Percentiles rank a stretch among this genome's conserved stretches.
These are phyloP conservation scores for Chaetomium tenue DNA, from an alignment of 495 filamentous ascomycete species.

Conservation along the genomic window DNA sequence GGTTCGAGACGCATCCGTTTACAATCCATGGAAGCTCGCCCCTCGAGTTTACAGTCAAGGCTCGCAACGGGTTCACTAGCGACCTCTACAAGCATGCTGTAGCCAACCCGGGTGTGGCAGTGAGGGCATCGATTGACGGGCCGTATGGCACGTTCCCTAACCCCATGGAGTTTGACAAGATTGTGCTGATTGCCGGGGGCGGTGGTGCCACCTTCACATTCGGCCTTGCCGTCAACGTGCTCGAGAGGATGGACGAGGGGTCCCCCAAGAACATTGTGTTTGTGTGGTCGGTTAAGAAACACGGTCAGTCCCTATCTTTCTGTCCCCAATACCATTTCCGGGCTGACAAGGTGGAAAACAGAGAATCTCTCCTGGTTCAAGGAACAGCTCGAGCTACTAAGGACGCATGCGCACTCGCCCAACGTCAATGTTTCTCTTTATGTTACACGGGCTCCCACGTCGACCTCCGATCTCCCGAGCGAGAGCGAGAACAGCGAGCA, in stretches of 20 bases:
- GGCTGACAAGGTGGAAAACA: conserved; percentile 2
- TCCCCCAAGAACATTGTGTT: conserved; percentile 51
- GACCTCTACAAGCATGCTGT: conserved; percentile 53
- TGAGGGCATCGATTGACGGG: conserved; percentile 56
- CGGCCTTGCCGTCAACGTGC: conserved; percentile 51
- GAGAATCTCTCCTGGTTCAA: conserved; percentile 52
- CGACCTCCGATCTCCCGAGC: conserved; percentile 9
- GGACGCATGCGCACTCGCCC: conserved; percentile 42
- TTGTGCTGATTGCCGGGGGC: conserved; percentile 59
- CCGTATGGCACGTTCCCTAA: conserved; percentile 58
- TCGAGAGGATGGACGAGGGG: conserved; percentile 44
- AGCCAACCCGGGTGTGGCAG: conserved; percentile 45
- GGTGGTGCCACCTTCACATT: conserved; percentile 60
- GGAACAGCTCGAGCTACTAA: conserved; percentile 47
- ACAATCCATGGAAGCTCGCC: conserved; percentile 54
- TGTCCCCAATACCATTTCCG: background rate
- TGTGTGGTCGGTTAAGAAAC: conserved; percentile 53
- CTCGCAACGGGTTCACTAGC: conserved; percentile 57
- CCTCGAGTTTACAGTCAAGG: conserved; percentile 55
- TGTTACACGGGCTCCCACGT: conserved; percentile 38
- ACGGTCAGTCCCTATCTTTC: conserved; percentile 40
- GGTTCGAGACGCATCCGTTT: conserved; percentile 60
- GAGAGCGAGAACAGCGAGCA: conserved; percentile 1
- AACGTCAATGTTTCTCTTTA: conserved; percentile 50
- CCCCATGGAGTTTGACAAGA: conserved; percentile 55